Evolutionary conservation across 225 moss, liverwort and hornwort species (phyloP).

Genomic region (Pseudisothecium myosuroides): DNA sequence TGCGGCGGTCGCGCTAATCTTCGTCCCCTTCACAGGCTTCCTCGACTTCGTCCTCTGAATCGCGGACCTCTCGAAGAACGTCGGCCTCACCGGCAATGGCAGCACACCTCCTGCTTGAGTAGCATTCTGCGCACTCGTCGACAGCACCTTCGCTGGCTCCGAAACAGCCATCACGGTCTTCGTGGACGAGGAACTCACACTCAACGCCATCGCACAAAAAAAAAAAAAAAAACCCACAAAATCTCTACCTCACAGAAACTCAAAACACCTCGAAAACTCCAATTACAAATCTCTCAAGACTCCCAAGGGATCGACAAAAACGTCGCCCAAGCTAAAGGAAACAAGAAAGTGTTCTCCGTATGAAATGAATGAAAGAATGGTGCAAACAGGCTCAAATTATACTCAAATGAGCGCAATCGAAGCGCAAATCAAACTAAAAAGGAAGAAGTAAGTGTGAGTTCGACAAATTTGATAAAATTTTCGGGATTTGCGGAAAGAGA

Average conservation of each 20-base stretch:
- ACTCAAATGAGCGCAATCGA: neutral
- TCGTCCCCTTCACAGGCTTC: conserved; percentile 13
- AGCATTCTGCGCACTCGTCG: neutral
- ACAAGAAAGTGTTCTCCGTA: neutral
- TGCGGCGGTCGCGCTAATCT: neutral
- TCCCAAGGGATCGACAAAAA: neutral
- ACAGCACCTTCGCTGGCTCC: neutral
- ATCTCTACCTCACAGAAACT: neutral
- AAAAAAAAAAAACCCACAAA: neutral
- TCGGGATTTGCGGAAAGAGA: neutral
- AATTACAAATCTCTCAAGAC: neutral
- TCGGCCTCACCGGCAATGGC: conserved; percentile 24
- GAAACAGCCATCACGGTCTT: neutral
- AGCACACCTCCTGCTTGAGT: neutral
- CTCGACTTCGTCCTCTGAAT: conserved; percentile 21
- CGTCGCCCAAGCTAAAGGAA: neutral
- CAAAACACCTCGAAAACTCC: neutral
- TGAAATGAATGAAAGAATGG: neutral
- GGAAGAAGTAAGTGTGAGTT: neutral
- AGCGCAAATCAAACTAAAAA: neutral
- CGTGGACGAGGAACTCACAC: conserved; percentile 3
- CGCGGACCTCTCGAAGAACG: conserved; percentile 9
- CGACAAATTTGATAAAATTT: neutral
- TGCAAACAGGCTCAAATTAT: neutral
- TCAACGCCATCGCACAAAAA: conserved; percentile 12